Conservation (phyloP, 768 basidiomycete species). For the Boletus sp. region DNA sequence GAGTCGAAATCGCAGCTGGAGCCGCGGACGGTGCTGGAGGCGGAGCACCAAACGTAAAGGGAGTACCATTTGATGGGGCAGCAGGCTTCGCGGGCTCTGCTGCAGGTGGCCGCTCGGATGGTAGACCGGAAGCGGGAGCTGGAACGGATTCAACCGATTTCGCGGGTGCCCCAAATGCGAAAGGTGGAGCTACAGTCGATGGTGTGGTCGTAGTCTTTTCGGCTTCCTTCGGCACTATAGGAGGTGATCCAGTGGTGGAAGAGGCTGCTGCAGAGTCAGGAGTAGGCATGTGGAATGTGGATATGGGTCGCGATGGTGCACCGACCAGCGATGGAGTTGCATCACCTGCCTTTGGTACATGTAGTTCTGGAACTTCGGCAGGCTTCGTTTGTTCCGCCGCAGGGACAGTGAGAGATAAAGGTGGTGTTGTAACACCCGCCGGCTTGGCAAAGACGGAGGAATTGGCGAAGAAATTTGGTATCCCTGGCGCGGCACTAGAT, state of each 20-base stretch:
- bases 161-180: constrained; percentile 29
- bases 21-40: constrained; percentile 2
- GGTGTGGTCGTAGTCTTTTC: constrained; percentile 13
- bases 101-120: constrained; percentile 10
- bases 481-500: constrained; percentile 13
- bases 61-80: constrained; percentile 1
- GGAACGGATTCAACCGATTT: constrained; percentile 22
- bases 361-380: neutral
- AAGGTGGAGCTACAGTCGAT: constrained; percentile 18
- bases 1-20: neutral
- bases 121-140: constrained; percentile 1
- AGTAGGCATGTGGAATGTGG: constrained; percentile 4
- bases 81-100: constrained; percentile 8
- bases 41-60: constrained; percentile 32
- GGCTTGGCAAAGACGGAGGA: constrained; percentile 48
- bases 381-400: constrained; percentile 14
- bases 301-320: constrained; percentile 4
- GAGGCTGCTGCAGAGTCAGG: neutral
- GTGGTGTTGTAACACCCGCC: constrained; percentile 10
- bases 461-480: constrained; percentile 66
- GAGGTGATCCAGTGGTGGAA: constrained; percentile 8
- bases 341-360: constrained; percentile 7
- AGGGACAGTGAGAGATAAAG: constrained; percentile 23
- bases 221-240: constrained; percentile 15
- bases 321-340: constrained; percentile 11